Percentiles rank a stretch among this genome's conserved stretches.
Conservation (phyloP, 352 stramenopile species). For the Globisporangium acanthophoron region DNA sequence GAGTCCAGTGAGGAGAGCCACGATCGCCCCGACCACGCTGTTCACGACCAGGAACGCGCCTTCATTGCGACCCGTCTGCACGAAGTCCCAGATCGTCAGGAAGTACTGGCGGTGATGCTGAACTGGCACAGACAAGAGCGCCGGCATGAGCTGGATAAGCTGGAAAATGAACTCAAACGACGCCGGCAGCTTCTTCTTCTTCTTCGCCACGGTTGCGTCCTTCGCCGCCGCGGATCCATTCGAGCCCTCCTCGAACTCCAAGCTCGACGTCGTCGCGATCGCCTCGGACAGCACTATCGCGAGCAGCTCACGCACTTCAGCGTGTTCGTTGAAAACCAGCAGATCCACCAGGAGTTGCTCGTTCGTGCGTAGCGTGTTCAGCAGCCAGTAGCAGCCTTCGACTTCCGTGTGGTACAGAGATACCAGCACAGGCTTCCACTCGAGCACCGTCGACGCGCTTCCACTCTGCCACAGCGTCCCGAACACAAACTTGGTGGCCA, state of each 20-base stretch:
- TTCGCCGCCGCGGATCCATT: not conserved
- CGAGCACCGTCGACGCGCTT: constrained; percentile 60
- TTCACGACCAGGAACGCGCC: constrained; percentile 79
- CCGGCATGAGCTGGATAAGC: constrained; percentile 74
- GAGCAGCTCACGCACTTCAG: constrained; percentile 66
- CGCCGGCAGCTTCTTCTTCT: constrained; percentile 40
- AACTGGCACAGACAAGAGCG: constrained; percentile 58
- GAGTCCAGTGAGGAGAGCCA: constrained; percentile 56
- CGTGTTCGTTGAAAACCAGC: constrained; percentile 60
- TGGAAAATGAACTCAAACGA: constrained; percentile 83
- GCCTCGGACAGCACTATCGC: constrained; percentile 60
- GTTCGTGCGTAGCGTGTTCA: constrained; percentile 54
- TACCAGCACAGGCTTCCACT: constrained; percentile 67
- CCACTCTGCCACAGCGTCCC: constrained; percentile 83
- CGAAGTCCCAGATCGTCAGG: constrained; percentile 67
- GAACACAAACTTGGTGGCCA: constrained; percentile 84
- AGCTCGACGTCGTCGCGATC: constrained; percentile 54
- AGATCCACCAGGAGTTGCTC: constrained; percentile 69
- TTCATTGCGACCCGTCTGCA: constrained; percentile 78
- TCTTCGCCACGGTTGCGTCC: not conserved
- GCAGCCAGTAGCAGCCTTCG: constrained; percentile 62
- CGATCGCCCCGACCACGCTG: constrained; percentile 72
- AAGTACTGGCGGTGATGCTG: constrained; percentile 73
- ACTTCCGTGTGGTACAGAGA: constrained; percentile 72
- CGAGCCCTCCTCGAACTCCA: constrained; percentile 40